Base-by-base conservation (phyloP, 805 yeast species). In the Candida tibetensis region DNA sequence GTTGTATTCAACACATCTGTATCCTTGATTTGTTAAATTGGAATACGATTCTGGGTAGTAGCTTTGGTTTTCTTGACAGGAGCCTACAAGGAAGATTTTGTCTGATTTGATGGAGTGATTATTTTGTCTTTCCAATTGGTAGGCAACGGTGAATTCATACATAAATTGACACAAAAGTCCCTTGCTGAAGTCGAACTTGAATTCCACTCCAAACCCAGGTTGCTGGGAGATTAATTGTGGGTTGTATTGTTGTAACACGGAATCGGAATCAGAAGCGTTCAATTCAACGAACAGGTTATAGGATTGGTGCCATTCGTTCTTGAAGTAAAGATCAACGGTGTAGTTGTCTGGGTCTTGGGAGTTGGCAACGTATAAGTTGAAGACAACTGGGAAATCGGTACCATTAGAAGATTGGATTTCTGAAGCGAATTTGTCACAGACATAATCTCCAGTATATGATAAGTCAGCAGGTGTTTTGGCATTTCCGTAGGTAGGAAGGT, bases 1-100 rank as follows among this genome's bases (percentile, higher is more conserved):
- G 26, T 47, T 49, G 37, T 49, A 49, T 30, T 49, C 51, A 9
- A 41, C 46, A 35, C 53, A 49, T 41, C 47, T 43, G 33, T 37
- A 49, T 2, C 52, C 40, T 21, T 41, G 42, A 27, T 17, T 34
- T 19, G 34, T 33, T 15, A 26, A 40, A 10, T 19, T 23, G 29
- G 35, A n/a, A 38, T 40, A 40, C 13, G 32, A 40, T 6, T 43
- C 46, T 5, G 47, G 48, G 29, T 45, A 30, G 32, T 38, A 45
- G 15, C 26, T 26, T 33, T 35, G 17, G 34, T 47, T 45, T 25
- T 37, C 34, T 28, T 42, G 42, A 39, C 50, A 49, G 5, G 49
- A 45, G 18, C 52, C 53, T 8, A 37, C 47, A 16, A 49, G 37
- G 35, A 47, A 47, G 37, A 49, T 45, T 36, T 49, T 49, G 23